Evolutionary conservation across 257 asterid genomes (phyloP).

Genomic region (Rehmannia glutinosa): DNA sequence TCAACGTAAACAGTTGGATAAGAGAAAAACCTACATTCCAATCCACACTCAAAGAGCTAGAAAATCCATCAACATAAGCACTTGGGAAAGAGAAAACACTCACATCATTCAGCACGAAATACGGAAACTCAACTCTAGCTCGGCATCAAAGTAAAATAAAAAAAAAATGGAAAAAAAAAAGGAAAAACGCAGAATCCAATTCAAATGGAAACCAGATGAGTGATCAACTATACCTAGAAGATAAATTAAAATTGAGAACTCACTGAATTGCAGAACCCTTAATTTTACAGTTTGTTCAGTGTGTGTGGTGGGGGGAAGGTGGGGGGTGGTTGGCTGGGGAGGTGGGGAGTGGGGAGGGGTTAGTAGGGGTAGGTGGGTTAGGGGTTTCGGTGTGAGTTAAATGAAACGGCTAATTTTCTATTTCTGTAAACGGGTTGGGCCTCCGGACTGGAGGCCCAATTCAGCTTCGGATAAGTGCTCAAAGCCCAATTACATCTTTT

Average conservation of each 20-base stretch:
- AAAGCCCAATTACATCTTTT: no score
- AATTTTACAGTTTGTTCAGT: background rate
- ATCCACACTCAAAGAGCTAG: background rate
- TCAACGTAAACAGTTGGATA: background rate
- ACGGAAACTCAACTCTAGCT: no score
- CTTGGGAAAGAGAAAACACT: no score
- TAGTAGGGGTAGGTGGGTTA: background rate
- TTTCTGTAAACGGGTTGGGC: no score
- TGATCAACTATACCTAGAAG: background rate
- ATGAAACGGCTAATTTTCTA: no score
- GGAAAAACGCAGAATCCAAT: background rate
- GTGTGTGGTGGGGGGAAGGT: background rate
- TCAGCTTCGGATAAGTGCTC: no score
- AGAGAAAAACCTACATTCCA: background rate
- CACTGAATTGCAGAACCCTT: conserved; percentile 11
- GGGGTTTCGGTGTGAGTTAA: no score
- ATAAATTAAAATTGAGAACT: background rate
- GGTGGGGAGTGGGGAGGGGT: background rate
- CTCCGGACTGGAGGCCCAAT: no score
- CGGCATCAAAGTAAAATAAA: background rate
- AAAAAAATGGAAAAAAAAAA: background rate
- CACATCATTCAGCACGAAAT: no score
- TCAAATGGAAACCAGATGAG: background rate
- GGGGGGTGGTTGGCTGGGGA: background rate
- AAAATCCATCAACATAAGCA: background rate